Evolutionary conservation across 1,284 basidiomycete genomes (phyloP), one percentile per base, ranked within the genome.

Genomic region (Rhodotorula glutinis): DNA sequence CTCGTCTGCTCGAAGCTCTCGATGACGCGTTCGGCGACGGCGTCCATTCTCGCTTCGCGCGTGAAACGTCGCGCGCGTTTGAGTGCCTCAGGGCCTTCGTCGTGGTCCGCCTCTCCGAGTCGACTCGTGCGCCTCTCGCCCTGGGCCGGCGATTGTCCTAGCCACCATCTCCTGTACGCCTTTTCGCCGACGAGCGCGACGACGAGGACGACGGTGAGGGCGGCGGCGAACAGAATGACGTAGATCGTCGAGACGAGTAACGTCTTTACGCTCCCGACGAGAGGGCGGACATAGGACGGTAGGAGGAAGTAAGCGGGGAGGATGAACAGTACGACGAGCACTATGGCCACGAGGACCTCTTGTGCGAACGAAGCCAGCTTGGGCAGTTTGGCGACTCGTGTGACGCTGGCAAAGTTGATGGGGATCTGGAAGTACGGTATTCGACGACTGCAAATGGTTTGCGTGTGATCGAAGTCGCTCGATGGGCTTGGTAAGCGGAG

Each of bases 11-110:
- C 66, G 30, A 68, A 56, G 25, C 53, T 55, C 46, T 62, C 66
- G 51, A 68, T 61, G 40, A 68, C 59, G 38, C 58, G 61, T 29
- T 68, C 66, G 33, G 62, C 66, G 8, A 51, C 66, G 4, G 53
- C 40, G 33, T 68, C 66, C 33, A 68, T 54, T n/a, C 46, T 58
- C 9, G 47, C 30, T 27, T 57, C 66, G 33, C 57, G 47, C 23
- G 43, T 51, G n/a, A 60, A 59, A 14, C 66, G 46, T 16, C 29
- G 29, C 21, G 58, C 53, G 14, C 61, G 29, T n/a, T 47, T 25
- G 19, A 25, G 40, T 19, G 44, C 64, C 13, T 66, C 55, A 9
- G n/a, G n/a, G 19, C 53, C 40, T 16, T 38, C 38, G 38, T 55
- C 53, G 33, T 38, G 25, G 25, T 10, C 16, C 21, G 25, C 44